Conservation (phyloP, 1,284 basidiomycete species). For the Leucoagaricus sp. region DNA sequence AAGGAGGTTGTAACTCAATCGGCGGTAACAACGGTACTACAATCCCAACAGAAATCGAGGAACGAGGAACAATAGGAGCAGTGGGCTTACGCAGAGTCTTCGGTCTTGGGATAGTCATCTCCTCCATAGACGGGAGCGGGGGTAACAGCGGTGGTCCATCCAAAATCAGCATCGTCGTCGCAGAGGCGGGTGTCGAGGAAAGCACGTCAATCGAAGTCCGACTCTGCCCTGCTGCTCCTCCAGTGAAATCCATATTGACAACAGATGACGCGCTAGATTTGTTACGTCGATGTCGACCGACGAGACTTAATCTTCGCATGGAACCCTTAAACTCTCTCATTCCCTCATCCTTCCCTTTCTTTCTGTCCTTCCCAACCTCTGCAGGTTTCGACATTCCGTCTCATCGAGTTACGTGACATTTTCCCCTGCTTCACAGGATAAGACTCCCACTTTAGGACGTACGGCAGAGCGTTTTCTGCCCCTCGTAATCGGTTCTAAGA, state of each 20-base stretch:
- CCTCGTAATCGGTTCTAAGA: neutral
- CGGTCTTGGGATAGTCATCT: neutral
- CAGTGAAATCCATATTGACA: neutral
- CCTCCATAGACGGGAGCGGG: conserved; percentile 6
- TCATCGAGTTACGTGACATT: conserved; percentile 14
- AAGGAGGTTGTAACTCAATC: conserved; percentile 71
- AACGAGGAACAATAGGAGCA: neutral
- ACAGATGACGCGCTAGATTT: conserved; percentile 46
- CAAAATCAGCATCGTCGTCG: too few species aligned
- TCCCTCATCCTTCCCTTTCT: conserved; percentile 36
- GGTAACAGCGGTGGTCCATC: conserved; percentile 12
- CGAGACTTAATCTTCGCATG: conserved; percentile 65
- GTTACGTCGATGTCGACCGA: conserved; percentile 45
- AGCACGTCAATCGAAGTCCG: too few species aligned
- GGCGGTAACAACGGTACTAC: conserved; percentile 56
- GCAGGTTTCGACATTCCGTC: conserved; percentile 10
- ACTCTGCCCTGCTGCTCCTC: too few species aligned
- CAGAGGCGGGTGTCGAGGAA: too few species aligned
- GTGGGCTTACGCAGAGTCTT: conserved; percentile 16
- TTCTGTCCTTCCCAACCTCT: conserved; percentile 16
- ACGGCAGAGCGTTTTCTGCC: neutral
- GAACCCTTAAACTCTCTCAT: conserved; percentile 60
- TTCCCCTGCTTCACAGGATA: too few species aligned
- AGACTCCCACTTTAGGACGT: neutral
- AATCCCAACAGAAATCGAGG: too few species aligned